phyloP scores from a whole-genome alignment of 129 eudicot genomes.

The Artemisia tridentata region DNA sequence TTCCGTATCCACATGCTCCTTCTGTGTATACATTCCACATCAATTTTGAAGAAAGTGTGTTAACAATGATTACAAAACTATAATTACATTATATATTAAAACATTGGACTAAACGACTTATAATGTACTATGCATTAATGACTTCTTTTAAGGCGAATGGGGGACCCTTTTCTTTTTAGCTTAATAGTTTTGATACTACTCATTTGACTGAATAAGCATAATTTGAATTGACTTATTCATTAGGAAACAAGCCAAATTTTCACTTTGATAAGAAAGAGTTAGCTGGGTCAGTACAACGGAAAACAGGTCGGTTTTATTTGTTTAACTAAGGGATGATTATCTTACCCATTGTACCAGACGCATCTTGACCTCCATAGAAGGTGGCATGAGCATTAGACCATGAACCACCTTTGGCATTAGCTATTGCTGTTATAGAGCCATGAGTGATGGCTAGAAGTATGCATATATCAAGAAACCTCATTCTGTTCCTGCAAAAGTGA shows the following conservation, averaged over 20 bases:
- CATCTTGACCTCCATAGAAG: constrained; percentile 34
- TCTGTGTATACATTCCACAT: constrained; percentile 23
- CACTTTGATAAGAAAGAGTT: neutral
- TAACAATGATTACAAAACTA: neutral
- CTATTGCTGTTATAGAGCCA: constrained; percentile 9
- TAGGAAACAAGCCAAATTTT: neutral
- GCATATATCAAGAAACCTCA: constrained; percentile 27
- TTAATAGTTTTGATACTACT: no score
- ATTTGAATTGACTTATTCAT: neutral
- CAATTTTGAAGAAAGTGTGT: neutral
- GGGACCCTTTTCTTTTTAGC: no score
- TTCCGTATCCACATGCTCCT: constrained; percentile 68
- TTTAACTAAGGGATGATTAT: neutral
- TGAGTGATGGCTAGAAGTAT: constrained; percentile 21
- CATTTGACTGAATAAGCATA: neutral
- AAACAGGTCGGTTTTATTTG: no score
- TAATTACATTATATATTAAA: neutral
- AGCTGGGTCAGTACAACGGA: no score
- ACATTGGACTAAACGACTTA: neutral
- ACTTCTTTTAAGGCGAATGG: no score
- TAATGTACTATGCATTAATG: neutral
- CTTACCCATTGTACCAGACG: constrained; percentile 37
- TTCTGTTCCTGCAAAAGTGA: neutral
- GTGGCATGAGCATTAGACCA: constrained; percentile 33
- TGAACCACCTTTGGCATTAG: constrained; percentile 6